A percentile compares a stretch with the other conserved stretches of the same genome.
Conservation (phyloP, 1,284 basidiomycete species). For the Rhodotorula sp. region DNA sequence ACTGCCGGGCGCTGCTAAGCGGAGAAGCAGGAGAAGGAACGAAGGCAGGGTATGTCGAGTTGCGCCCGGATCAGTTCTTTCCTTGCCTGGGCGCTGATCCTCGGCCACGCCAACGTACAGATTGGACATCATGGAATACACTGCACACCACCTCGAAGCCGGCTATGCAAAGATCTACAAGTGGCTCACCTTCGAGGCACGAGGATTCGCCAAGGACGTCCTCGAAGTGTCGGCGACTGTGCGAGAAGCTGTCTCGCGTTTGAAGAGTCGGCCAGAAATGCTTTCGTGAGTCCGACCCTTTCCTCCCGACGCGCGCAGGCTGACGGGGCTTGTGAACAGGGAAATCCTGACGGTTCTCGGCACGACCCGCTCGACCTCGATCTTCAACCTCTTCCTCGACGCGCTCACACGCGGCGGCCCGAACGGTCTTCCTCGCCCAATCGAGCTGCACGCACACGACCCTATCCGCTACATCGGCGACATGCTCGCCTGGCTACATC, state of each 20-base stretch:
- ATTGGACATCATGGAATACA: conserved; percentile 81
- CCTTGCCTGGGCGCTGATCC: not conserved
- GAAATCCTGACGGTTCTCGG: conserved; percentile 75
- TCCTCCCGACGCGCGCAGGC: not conserved
- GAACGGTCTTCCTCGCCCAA: conserved; percentile 81
- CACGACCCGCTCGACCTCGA: conserved; percentile 73
- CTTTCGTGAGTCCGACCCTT: conserved; percentile 57
- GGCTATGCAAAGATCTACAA: conserved; percentile 85
- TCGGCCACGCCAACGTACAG: conserved; percentile 51
- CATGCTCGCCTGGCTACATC: conserved; percentile 99
- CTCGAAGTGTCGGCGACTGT: conserved; percentile 72
- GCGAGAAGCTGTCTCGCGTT: conserved; percentile 68
- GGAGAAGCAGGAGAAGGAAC: conserved; percentile 73
- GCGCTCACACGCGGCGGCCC: conserved; percentile 84
- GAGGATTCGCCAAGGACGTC: conserved; percentile 68
- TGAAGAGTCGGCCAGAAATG: conserved; percentile 72
- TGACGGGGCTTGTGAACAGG: conserved; percentile 50
- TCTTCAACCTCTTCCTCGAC: conserved; percentile 71
- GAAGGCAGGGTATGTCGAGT: conserved; percentile 65
- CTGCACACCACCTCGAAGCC: conserved; percentile 76
- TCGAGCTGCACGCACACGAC: conserved; percentile 96
- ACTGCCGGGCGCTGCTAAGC: conserved; percentile 82
- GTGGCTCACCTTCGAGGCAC: conserved; percentile 82
- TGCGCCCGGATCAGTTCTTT: not conserved
- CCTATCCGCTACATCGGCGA: conserved; percentile 94